phyloP scores from a whole-genome alignment of 306 rosid species.

The Dryas alaskensis region DNA sequence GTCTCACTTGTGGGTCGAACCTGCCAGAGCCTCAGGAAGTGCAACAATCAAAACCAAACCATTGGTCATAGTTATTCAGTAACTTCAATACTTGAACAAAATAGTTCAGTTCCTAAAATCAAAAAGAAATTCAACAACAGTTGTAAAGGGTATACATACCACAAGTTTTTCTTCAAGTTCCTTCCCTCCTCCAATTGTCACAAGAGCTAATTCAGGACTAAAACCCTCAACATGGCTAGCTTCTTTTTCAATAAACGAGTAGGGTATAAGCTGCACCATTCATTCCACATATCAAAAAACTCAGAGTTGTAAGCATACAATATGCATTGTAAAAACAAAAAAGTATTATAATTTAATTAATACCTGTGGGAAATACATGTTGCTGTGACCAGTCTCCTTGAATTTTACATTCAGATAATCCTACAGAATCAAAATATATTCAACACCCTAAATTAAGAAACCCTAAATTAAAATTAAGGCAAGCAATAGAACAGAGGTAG shows the following conservation, averaged over 20 bases:
- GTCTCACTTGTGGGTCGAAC: slow-evolving; percentile 94
- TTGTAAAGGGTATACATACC: slow-evolving; percentile 42
- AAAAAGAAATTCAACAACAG: slow-evolving; percentile 1
- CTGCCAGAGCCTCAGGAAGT: slow-evolving; percentile 94
- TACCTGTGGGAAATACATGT: slow-evolving; percentile 98
- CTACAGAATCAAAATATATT: slow-evolving; percentile 31
- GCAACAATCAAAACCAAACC: slow-evolving; percentile 80
- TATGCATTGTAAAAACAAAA: not conserved
- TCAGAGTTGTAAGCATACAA: not conserved
- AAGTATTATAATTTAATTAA: not conserved
- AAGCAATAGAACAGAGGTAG: not conserved
- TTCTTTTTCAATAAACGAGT: slow-evolving; percentile 94
- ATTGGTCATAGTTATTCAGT: slow-evolving; percentile 49
- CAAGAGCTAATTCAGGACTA: slow-evolving; percentile 89
- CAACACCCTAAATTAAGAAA: not conserved
- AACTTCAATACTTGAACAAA: slow-evolving; percentile 11
- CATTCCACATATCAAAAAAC: slow-evolving; percentile 19
- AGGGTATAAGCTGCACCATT: slow-evolving; percentile 83
- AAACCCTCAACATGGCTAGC: slow-evolving; percentile 98
- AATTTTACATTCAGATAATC: slow-evolving; percentile 86
- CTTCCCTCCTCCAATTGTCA: slow-evolving; percentile 95
- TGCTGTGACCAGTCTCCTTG: slow-evolving; percentile 93
- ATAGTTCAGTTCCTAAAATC: not conserved
- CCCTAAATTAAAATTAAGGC: not conserved
- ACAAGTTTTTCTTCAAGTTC: slow-evolving; percentile 98